phyloP scores from a whole-genome alignment of 352 stramenopile genomes.

The Pythium plurisporium region DNA sequence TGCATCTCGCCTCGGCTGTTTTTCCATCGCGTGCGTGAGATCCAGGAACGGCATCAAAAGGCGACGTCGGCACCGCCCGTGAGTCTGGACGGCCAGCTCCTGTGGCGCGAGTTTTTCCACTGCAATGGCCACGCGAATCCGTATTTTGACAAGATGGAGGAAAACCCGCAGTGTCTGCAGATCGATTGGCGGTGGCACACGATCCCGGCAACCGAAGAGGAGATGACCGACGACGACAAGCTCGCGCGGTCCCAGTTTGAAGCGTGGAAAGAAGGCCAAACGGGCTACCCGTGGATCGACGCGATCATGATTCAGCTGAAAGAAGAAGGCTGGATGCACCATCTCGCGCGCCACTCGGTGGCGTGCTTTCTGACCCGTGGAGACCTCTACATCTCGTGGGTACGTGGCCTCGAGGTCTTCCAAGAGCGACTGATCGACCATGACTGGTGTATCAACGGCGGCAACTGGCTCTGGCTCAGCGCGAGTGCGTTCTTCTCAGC shows the following conservation, averaged over 20 bases:
- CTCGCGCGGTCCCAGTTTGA: conserved; percentile 76
- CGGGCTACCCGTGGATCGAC: conserved; percentile 98
- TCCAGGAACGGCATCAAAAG: conserved; percentile 66
- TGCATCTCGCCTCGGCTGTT: conserved; percentile 90
- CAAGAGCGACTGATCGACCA: conserved; percentile 95
- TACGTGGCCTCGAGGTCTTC: conserved; percentile 88
- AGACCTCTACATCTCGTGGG: conserved; percentile 95
- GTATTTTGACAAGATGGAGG: conserved; percentile 94
- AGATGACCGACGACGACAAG: conserved; percentile 84
- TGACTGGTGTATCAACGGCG: conserved; percentile 96
- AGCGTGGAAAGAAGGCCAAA: conserved; percentile 93
- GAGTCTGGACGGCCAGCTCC: conserved; percentile 91
- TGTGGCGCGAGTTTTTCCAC: conserved; percentile 97
- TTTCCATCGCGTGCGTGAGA: conserved; percentile 84
- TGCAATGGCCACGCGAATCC: conserved; percentile 68
- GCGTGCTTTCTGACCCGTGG: conserved; percentile 98
- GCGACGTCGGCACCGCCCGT: conserved; percentile 84
- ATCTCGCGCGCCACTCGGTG: conserved; percentile 91
- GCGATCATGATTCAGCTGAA: conserved; percentile 95
- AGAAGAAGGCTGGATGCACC: conserved; percentile 88
- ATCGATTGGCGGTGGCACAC: conserved; percentile 86
- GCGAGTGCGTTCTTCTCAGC: conserved; percentile 95
- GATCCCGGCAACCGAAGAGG: conserved; percentile 59
- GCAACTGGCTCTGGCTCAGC: conserved; percentile 98
- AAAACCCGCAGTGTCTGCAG: conserved; percentile 89